Percentiles rank a stretch among this genome's conserved stretches.
These are phyloP conservation scores for Debaryomyces udenii DNA, from an alignment of 1,139 yeast genomes.

Conservation along the genomic window DNA sequence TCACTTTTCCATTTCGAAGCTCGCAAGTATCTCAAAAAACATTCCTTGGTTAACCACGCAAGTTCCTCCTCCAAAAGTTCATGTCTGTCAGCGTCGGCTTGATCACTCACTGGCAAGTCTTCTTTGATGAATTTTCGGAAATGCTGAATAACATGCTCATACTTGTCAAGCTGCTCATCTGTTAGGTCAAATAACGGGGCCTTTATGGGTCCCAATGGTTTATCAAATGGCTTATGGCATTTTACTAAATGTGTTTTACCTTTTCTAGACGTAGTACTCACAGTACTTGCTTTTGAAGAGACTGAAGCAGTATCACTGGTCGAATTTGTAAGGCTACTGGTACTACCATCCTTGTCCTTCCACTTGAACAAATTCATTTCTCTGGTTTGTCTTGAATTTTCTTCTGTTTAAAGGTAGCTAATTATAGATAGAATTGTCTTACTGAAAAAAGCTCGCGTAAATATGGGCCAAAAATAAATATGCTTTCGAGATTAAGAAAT, in stretches of 20 bases:
- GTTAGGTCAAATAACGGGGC: constrained; percentile 34
- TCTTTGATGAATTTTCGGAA: constrained; percentile 25
- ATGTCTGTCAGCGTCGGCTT: constrained; percentile 23
- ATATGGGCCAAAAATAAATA: constrained; percentile 1
- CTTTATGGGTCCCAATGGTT: constrained; percentile 40
- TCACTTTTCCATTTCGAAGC: constrained; percentile 87
- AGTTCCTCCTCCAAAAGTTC: constrained; percentile 57
- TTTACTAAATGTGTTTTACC: constrained; percentile 27
- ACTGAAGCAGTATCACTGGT: constrained; percentile 19
- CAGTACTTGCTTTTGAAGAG: constrained; percentile 18
- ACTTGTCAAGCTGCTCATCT: constrained; percentile 32
- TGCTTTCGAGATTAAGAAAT: not conserved
- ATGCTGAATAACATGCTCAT: constrained; percentile 27
- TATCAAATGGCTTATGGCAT: constrained; percentile 44
- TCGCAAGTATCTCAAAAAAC: constrained; percentile 80
- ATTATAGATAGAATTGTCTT: no score
- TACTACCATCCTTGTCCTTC: constrained; percentile 16
- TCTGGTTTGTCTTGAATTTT: not conserved
- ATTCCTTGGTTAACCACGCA: constrained; percentile 91
- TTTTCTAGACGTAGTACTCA: constrained; percentile 15
- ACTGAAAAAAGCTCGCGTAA: constrained; percentile 1
- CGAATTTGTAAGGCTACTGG: constrained; percentile 13
- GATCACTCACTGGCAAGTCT: constrained; percentile 29
- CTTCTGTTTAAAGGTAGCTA: no score
- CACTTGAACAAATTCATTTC: constrained; percentile 25